phyloP scores from a whole-genome alignment of 805 yeast genomes.

The Candida schatavii region DNA sequence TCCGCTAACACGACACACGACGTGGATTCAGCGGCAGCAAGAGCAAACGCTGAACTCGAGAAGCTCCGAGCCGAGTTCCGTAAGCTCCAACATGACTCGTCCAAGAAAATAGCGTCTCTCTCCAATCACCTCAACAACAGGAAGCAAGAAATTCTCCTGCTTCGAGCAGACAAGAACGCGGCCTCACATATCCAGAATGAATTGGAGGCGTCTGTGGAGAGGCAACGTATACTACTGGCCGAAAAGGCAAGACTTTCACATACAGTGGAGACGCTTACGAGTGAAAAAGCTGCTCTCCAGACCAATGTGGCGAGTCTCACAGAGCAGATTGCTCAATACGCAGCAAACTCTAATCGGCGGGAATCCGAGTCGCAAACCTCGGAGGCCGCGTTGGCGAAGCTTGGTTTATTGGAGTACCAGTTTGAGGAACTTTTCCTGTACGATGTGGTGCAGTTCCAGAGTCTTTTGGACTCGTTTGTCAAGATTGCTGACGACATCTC shows the following conservation, averaged over 20 bases:
- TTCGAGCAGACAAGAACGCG: constrained; percentile 13
- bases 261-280: constrained; percentile 34
- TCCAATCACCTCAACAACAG: constrained; percentile 20
- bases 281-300: constrained; percentile 36
- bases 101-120: constrained; percentile 20
- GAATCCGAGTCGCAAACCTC: constrained; percentile 7
- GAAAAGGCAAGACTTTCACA: constrained; percentile 44
- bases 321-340: constrained; percentile 33
- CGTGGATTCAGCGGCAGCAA: constrained; percentile 8
- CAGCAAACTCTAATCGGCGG: constrained; percentile 12
- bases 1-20: constrained; percentile 1
- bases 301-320: constrained; percentile 35
- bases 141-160: constrained; percentile 14
- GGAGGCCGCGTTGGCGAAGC: constrained; percentile 9
- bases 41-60: constrained; percentile 15
- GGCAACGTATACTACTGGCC: constrained; percentile 41
- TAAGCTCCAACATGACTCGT: constrained; percentile 20
- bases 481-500: constrained; percentile 58
- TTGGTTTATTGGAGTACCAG: constrained; percentile 37
- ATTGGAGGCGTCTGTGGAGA: constrained; percentile 39
- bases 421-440: constrained; percentile 38
- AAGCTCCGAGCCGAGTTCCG: constrained; percentile 13
- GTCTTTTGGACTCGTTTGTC: constrained; percentile 48
- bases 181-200: constrained; percentile 36
- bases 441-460: constrained; percentile 48